Conservation (phyloP, 2,329 filamentous ascomycete species). For the Exserohilum rostratum region DNA sequence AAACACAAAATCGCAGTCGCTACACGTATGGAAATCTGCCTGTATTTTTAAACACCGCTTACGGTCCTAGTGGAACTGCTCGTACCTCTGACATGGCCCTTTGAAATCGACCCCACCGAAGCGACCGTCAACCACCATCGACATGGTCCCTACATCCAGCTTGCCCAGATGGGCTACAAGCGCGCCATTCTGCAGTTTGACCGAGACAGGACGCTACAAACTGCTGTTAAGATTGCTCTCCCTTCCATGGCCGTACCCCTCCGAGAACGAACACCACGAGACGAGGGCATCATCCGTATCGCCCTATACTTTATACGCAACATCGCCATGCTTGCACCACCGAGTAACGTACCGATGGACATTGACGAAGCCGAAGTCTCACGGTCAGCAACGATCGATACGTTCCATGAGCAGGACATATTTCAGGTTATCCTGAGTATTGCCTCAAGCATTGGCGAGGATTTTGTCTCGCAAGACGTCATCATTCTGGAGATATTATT, state of each 20-base stretch:
- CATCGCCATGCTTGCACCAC: slow-evolving; percentile 80
- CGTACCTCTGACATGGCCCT: slow-evolving; percentile 91
- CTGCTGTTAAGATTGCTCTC: slow-evolving; percentile 78
- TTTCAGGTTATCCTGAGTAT: slow-evolving; percentile 84
- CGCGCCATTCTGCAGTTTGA: slow-evolving; percentile 84
- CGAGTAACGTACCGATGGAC: slow-evolving; percentile 74
- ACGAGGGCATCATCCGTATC: slow-evolving; percentile 91
- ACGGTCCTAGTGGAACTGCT: slow-evolving; percentile 73
- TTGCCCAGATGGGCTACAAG: slow-evolving; percentile 90
- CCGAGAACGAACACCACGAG: slow-evolving; percentile 75
- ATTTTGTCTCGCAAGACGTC: slow-evolving; percentile 88
- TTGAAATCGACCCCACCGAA: slow-evolving; percentile 76
- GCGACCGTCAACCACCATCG: slow-evolving; percentile 94
- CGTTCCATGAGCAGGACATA: slow-evolving; percentile 89
- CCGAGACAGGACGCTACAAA: slow-evolving; percentile 75
- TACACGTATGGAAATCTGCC: slow-evolving; percentile 59
- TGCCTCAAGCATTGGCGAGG: slow-evolving; percentile 90
- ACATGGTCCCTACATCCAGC: slow-evolving; percentile 86
- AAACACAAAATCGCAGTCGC: slow-evolving; percentile 81
- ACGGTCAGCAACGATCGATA: slow-evolving; percentile 83
- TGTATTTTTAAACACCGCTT: slow-evolving; percentile 6
- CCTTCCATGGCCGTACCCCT: slow-evolving; percentile 83
- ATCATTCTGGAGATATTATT: slow-evolving; percentile 91
- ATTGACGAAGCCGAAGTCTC: slow-evolving; percentile 91
- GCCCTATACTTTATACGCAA: slow-evolving; percentile 90